Evolutionary conservation across 257 asterid genomes (phyloP).

Genomic region (Lithospermum erythrorhizon): DNA sequence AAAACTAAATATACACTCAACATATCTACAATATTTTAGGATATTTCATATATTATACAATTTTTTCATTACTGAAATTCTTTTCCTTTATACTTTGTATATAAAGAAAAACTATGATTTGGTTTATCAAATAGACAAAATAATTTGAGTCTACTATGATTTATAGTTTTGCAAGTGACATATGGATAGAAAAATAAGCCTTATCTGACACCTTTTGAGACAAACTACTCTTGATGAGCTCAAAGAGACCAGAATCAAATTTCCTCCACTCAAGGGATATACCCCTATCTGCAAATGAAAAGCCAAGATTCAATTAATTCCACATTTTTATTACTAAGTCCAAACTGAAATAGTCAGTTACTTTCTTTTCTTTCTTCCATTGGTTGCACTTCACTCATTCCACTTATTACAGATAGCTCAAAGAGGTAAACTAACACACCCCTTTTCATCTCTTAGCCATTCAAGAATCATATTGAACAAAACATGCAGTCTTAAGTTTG

Average conservation of each 20-base stretch:
- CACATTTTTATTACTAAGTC: slow-evolving; percentile 17
- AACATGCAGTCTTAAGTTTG: too few species aligned
- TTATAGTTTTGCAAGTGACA: neutral
- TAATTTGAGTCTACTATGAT: too few species aligned
- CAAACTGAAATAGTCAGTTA: slow-evolving; percentile 11
- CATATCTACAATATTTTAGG: too few species aligned
- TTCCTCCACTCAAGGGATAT: slow-evolving; percentile 62
- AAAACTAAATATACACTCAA: too few species aligned
- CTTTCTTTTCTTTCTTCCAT: slow-evolving; percentile 12
- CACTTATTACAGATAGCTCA: slow-evolving; percentile 3
- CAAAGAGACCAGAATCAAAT: slow-evolving; percentile 34
- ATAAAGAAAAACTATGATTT: too few species aligned
- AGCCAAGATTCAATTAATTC: slow-evolving; percentile 21
- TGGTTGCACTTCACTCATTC: slow-evolving; percentile 5
- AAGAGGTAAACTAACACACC: neutral
- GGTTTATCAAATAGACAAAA: too few species aligned
- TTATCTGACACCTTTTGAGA: slow-evolving; percentile 14
- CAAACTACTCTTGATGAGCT: slow-evolving; percentile 23
- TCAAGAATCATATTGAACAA: neutral
- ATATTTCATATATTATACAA: too few species aligned
- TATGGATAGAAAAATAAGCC: slow-evolving; percentile 18
- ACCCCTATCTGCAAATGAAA: slow-evolving; percentile 78
- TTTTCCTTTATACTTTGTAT: too few species aligned
- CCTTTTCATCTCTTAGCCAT: neutral
- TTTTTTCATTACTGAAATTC: too few species aligned